Conservation (phyloP, 2,329 filamentous ascomycete species). For the Ophiosphaerella korrae region DNA sequence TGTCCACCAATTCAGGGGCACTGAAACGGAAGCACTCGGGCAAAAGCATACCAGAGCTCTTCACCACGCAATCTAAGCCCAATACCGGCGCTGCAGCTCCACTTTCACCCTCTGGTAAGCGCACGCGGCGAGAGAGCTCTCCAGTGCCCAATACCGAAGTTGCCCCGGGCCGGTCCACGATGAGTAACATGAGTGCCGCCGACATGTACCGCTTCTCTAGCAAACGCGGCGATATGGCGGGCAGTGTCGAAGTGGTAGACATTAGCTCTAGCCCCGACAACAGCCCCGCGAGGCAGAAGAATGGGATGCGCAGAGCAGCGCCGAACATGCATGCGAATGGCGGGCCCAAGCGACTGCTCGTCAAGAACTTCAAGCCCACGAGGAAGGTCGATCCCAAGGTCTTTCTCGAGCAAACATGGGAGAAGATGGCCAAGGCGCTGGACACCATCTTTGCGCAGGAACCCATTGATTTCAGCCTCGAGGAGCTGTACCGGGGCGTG, state of each 20-base stretch:
- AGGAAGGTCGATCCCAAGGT: constrained; percentile 69
- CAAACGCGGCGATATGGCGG: constrained; percentile 26
- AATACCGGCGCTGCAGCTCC: constrained; percentile 28
- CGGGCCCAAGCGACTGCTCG: constrained; percentile 84
- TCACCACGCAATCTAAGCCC: constrained; percentile 43
- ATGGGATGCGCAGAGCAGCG: constrained; percentile 47
- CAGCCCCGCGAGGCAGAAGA: constrained; percentile 49
- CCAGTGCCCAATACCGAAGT: constrained; percentile 14
- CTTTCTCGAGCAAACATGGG: constrained; percentile 79
- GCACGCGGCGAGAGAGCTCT: constrained; percentile 35
- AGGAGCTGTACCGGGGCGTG: constrained; percentile 86
- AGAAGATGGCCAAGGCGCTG: constrained; percentile 75
- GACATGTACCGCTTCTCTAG: constrained; percentile 46
- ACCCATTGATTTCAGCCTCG: constrained; percentile 69
- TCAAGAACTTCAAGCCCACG: constrained; percentile 82
- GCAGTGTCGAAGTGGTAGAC: constrained; percentile 30
- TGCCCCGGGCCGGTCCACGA: constrained; percentile 12
- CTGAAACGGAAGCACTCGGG: constrained; percentile 46
- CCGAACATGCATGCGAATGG: constrained; percentile 69
- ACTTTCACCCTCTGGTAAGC: constrained; percentile 39
- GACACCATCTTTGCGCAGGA: constrained; percentile 72
- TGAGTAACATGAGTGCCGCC: constrained; percentile 34
- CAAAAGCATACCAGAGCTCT: constrained; percentile 44
- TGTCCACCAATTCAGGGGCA: constrained; percentile 39
- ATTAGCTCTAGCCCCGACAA: constrained; percentile 48